Evolutionary conservation across 2,329 filamentous ascomycete genomes (phyloP).

Genomic region (Rutstroemia sp.): DNA sequence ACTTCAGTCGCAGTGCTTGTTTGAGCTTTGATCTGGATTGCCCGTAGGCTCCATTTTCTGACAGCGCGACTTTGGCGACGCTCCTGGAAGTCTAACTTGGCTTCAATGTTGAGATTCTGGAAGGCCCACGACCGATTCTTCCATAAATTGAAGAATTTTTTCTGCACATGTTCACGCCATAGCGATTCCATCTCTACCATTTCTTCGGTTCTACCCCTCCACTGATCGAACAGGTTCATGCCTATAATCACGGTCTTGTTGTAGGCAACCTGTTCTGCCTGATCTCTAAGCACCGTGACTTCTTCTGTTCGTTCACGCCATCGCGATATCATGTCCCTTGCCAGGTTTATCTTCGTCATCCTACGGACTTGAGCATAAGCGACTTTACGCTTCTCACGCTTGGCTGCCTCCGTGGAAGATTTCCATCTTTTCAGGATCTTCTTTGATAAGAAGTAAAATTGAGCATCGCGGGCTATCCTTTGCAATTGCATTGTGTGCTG

Average conservation of each 20-base stretch:
- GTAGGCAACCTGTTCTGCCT: conserved; percentile 18
- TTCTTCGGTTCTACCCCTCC: conserved; percentile 24
- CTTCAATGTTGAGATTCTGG: conserved; percentile 22
- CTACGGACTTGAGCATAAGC: conserved; percentile 27
- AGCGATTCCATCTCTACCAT: conserved; percentile 22
- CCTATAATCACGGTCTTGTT: conserved; percentile 23
- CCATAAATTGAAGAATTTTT: conserved; percentile 24
- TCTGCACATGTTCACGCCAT: conserved; percentile 17
- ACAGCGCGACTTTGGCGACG: conserved; percentile 19
- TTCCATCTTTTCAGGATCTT: conserved; percentile 27
- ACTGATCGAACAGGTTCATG: conserved; percentile 27
- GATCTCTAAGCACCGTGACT: conserved; percentile 24
- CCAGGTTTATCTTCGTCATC: conserved; percentile 25
- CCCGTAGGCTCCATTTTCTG: conserved; percentile 27
- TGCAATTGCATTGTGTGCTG: conserved; percentile 21
- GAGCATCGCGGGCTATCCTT: conserved; percentile 21
- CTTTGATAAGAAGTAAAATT: conserved; percentile 26
- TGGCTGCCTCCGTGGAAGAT: conserved; percentile 20
- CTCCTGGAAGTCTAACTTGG: conserved; percentile 25
- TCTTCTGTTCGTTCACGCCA: conserved; percentile 22
- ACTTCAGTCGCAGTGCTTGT: conserved; percentile 24
- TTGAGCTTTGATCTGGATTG: conserved; percentile 24
- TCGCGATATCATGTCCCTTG: conserved; percentile 16
- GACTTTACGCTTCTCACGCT: conserved; percentile 25
- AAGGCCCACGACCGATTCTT: conserved; percentile 19